Evolutionary conservation across 2,329 filamentous ascomycete species (phyloP), one percentile per base, ranked within the genome.

Genomic region (Cadophora sp.): DNA sequence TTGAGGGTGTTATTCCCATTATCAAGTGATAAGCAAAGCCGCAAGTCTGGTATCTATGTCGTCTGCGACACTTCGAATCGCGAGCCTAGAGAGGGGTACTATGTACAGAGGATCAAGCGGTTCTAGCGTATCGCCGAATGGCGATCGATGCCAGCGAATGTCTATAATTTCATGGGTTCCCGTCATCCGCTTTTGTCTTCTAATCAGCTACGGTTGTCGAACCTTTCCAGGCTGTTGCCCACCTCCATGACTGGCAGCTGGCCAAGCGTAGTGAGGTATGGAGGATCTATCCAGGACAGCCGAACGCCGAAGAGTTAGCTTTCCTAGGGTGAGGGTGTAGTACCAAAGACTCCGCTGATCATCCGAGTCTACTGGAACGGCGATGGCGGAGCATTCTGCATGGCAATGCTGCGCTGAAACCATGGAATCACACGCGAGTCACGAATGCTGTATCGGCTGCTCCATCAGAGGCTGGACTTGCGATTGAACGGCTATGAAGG

Each of bases 161-260:
- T 59, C 55, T 40, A 40, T n/a, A 40, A 31, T 26, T 59, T 24
- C 31, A 65, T 53, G 37, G 29, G 64, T 64, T 40, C 26, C 31
- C n/a, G 55, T 59, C 31, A 59, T 59, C 55, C 19, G 22, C 55
- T 59, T 40, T 43, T 40, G 26, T 31, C 55, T 59, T 59, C 31
- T 19, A 59, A 59, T 59, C 31, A 59, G 55, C 55, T 7, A 59
- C 31, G 19, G 55, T 37, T 40, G 31, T 16, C 34, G 55, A 40
- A 59, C 55, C 31, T 59, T 59, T 59, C 51, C 26, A 55, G 51
- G 26, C 51, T 55, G 31, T 59, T 59, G 31, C 55, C 22, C n/a
- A 40, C 22, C 22, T 59, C 55, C 22, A 59, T 59, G 40, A 43
- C 55, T 59, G 7, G 55, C 22, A 59, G 31, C 55, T 59, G 31